Evolutionary conservation across 257 asterid genomes (phyloP), one percentile per base, ranked within the genome.

Genomic region (Solanum pinnatisectum): DNA sequence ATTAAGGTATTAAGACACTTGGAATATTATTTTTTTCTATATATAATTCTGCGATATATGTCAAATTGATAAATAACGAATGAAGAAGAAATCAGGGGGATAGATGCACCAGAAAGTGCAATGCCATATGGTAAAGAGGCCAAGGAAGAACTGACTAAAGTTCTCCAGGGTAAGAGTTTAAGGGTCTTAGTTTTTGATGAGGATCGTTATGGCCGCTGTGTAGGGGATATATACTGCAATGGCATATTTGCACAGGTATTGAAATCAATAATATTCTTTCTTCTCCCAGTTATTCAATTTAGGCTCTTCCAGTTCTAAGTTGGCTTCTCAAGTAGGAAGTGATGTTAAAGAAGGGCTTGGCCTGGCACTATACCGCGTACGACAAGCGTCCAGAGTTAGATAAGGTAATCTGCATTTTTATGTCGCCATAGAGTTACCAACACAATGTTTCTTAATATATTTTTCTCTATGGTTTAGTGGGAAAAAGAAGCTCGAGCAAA

Each of bases 301-400:
- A 87, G 22, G 42, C 67, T 20, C 25, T 70, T 88, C 59, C 82
- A 78, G 22, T 83, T 72, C 46, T 71, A n/a, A 70, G 23, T 32
- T 82, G 13, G 10, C 42, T 52, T 81, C 20, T 81, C 68, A 14
- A 87, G 89, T 76, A 96, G 99, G 99, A 97, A 90, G 20, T 87
- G 23, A 95, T 97, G 99, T 94, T 97, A 65, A 97, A 97, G 95
- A 96, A 97, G 86, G 99, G 99, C 59, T 87, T 96, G 18, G 99
- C 94, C 1, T 96, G 99, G 98, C 99, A 96, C 87, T 96, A 96
- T 39, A 94, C 90, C 44, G 99, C 98, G 6, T 97, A 96, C 32
- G 99, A 97, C 91, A 84, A 89, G 59, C 96, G 99, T 20, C 94
- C 98, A 8, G 96, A 96, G 86, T 74, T 96, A 8, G 96, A 90